Evolutionary conservation across 2,329 filamentous ascomycete species (phyloP).

Genomic region (Cladosporium sp.): DNA sequence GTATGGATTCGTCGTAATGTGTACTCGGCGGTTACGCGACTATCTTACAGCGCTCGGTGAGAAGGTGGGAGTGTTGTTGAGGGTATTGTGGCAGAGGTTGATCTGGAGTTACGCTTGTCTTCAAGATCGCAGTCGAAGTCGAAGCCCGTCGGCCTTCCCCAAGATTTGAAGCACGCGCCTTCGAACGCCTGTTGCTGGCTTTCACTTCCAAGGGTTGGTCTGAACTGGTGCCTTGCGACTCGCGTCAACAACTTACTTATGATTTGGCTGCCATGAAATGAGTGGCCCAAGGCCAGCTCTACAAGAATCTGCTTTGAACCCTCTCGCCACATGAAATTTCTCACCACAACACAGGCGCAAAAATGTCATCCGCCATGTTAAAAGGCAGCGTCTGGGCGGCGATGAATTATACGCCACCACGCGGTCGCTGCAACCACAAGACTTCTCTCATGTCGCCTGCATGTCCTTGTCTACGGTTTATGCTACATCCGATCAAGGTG

Average conservation of each 20-base stretch:
- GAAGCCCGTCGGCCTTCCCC: constrained; percentile 1
- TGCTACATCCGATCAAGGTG: constrained; percentile 58
- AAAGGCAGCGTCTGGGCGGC: constrained; percentile 51
- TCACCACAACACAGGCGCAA: not conserved
- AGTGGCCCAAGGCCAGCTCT: not conserved
- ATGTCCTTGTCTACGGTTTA: constrained; percentile 57
- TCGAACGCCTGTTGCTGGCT: constrained; percentile 1
- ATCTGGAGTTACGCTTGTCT: not conserved
- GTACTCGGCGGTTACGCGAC: not conserved
- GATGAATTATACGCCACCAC: constrained; percentile 53
- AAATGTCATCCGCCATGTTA: constrained; percentile 23
- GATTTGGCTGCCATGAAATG: not conserved
- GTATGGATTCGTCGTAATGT: not conserved
- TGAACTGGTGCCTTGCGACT: not conserved
- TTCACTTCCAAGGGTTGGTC: not conserved
- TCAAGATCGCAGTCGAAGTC: not conserved
- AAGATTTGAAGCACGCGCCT: not conserved
- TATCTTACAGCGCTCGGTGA: not conserved
- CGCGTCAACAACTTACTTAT: not conserved
- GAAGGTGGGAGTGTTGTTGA: not conserved
- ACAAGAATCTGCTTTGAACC: not conserved
- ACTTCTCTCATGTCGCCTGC: constrained; percentile 45
- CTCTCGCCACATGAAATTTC: not conserved
- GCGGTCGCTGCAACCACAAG: constrained; percentile 54
- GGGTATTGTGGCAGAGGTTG: not conserved